Evolutionary conservation across 148 eudicot genomes (phyloP).

Genomic region (Chenopodium quinoa): DNA sequence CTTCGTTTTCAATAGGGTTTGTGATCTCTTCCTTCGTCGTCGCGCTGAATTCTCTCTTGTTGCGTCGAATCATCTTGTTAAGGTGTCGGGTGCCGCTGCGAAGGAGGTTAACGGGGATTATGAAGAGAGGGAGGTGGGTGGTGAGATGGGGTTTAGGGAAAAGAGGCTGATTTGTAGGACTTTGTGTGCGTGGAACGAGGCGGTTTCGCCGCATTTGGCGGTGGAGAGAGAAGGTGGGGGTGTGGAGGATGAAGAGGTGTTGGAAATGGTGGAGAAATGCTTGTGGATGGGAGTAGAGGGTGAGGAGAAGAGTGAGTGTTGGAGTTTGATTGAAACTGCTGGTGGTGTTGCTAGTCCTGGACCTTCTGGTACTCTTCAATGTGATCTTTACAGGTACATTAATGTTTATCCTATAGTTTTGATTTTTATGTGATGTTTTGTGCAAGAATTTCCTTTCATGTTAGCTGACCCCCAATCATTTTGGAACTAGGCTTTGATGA

Average conservation of each 20-base stretch:
- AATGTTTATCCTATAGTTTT: neutral
- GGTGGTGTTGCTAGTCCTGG: constrained; percentile 98
- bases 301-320: constrained; percentile 25
- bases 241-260: constrained; percentile 51
- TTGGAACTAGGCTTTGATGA: too few relatives aligned
- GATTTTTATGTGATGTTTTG: neutral
- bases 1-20: constrained; percentile 54
- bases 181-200: constrained; percentile 75
- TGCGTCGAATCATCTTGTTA: constrained; percentile 47
- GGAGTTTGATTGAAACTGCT: constrained; percentile 84
- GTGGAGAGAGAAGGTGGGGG: constrained; percentile 61
- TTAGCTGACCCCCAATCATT: too few relatives aligned
- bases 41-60: constrained; percentile 30
- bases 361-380: constrained; percentile 86
- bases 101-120: constrained; percentile 28
- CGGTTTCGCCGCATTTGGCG: constrained; percentile 88
- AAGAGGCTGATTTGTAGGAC: constrained; percentile 58
- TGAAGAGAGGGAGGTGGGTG: constrained; percentile 53
- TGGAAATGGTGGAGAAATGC: constrained; percentile 51
- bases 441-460: neutral
- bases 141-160: constrained; percentile 17
- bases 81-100: constrained; percentile 40
- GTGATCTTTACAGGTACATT: constrained; percentile 73
- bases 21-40: constrained; percentile 37
- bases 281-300: constrained; percentile 34